Percentiles rank a stretch among this genome's conserved stretches.
Evolutionary conservation across 139 green algal species (phyloP).

Genomic region (Chlamydomonas schloesseri): DNA sequence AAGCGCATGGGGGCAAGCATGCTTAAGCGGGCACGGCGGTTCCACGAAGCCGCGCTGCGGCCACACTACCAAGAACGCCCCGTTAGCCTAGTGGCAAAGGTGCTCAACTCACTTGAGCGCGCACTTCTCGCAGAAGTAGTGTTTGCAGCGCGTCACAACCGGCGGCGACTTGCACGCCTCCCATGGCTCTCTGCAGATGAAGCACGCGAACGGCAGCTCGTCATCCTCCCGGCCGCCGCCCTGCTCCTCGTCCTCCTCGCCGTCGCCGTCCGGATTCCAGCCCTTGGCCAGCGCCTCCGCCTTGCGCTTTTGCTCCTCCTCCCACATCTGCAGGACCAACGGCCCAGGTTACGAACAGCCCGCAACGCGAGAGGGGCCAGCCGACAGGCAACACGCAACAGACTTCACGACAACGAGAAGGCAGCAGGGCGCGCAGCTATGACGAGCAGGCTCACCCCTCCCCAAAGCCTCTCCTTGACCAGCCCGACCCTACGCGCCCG

Average conservation of each 20-base stretch:
- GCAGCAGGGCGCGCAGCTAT: too few species aligned
- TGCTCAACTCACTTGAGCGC: slow-evolving; percentile 83
- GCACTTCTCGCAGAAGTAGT: slow-evolving; percentile 99
- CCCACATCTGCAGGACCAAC: slow-evolving; percentile 94
- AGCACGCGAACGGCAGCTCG: slow-evolving; percentile 95
- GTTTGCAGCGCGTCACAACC: slow-evolving; percentile 94
- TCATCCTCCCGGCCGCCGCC: slow-evolving; percentile 74
- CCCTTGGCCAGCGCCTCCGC: slow-evolving; percentile 70
- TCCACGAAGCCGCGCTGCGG: too few species aligned
- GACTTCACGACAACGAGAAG: too few species aligned
- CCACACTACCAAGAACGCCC: too few species aligned
- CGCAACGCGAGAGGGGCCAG: too few species aligned
- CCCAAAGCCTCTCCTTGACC: too few species aligned
- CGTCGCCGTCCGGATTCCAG: slow-evolving; percentile 67
- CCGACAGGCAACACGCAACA: too few species aligned
- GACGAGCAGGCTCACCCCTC: too few species aligned
- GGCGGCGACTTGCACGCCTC: slow-evolving; percentile 80
- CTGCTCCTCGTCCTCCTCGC: slow-evolving; percentile 63
- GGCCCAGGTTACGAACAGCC: too few species aligned
- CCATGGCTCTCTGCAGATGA: slow-evolving; percentile 91
- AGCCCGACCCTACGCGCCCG: too few species aligned
- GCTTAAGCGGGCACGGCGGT: not conserved
- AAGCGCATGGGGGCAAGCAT: not conserved
- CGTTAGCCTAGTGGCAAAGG: too few species aligned
- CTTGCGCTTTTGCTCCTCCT: slow-evolving; percentile 91